These are phyloP conservation scores for Cudoniella acicularis DNA, from an alignment of 495 filamentous ascomycete genomes.

Conservation along the genomic window DNA sequence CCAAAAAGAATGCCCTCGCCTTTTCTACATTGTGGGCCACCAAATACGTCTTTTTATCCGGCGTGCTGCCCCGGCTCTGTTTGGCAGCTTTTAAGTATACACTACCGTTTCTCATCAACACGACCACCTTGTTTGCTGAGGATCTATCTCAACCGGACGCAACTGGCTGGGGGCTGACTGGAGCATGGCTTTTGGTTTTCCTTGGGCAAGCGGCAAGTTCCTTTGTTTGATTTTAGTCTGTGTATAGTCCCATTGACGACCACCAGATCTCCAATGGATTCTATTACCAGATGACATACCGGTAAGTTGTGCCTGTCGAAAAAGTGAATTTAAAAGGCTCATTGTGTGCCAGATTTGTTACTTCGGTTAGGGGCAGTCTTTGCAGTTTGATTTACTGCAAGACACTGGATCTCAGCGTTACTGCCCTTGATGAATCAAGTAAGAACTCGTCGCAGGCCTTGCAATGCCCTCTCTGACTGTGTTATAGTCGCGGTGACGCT, in stretches of 20 bases:
- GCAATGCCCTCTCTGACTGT: not conserved
- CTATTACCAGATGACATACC: slow-evolving; percentile 11
- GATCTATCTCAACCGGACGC: slow-evolving; percentile 6
- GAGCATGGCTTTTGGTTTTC: slow-evolving; percentile 58
- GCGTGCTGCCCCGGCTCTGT: slow-evolving; percentile 18
- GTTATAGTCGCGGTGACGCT: slow-evolving; percentile 45
- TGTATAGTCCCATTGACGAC: slow-evolving; percentile 21
- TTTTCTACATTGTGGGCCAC: not conserved
- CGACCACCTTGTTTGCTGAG: not conserved
- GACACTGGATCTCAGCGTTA: slow-evolving; percentile 42
- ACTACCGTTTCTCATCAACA: slow-evolving; percentile 54
- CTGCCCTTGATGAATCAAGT: slow-evolving; percentile 43
- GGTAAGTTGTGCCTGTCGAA: not conserved
- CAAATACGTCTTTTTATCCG: not conserved
- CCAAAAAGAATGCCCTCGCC: not conserved
- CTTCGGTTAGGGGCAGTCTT: slow-evolving; percentile 52
- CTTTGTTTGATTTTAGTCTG: slow-evolving; percentile 27
- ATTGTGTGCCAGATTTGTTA: slow-evolving; percentile 43
- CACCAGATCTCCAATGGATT: slow-evolving; percentile 52
- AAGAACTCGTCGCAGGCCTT: not conserved
- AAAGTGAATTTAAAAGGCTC: slow-evolving; percentile 45
- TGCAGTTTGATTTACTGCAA: slow-evolving; percentile 54
- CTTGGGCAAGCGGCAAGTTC: slow-evolving; percentile 49
- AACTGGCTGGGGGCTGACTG: slow-evolving; percentile 58
- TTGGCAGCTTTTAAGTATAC: slow-evolving; percentile 55